Percentiles rank a stretch among this genome's conserved stretches.
These are phyloP conservation scores for Phoma sp. DNA, from an alignment of 2,329 filamentous ascomycete genomes.

Conservation along the genomic window DNA sequence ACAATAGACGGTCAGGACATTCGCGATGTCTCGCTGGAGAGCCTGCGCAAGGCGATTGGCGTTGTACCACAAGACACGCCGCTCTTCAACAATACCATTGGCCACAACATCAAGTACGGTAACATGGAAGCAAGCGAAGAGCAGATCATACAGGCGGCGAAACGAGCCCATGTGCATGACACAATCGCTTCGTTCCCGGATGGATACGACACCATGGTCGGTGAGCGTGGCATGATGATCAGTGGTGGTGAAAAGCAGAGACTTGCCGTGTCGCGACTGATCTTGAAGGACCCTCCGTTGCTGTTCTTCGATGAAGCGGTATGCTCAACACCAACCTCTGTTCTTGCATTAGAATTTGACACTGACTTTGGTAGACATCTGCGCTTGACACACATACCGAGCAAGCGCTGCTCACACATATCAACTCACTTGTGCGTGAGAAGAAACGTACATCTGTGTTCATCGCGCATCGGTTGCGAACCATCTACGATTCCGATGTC, in stretches of 20 bases:
- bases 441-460: conserved; percentile 92
- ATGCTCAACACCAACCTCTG: conserved; percentile 36
- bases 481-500: conserved; percentile 88
- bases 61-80: conserved; percentile 98
- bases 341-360: neutral
- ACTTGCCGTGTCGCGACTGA: conserved; percentile 78
- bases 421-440: conserved; percentile 88
- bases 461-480: conserved; percentile 88
- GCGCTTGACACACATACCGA: conserved; percentile 94
- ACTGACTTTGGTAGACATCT: conserved; percentile 63
- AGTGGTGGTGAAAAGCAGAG: conserved; percentile 94
- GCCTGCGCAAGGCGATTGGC: conserved; percentile 82
- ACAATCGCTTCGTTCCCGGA: conserved; percentile 74
- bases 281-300: conserved; percentile 87
- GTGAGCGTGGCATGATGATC: conserved; percentile 95
- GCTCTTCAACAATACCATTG: conserved; percentile 94
- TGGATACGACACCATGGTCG: conserved; percentile 90
- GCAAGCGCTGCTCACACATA: conserved; percentile 86
- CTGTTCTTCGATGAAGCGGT: conserved; percentile 93
- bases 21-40: conserved; percentile 79
- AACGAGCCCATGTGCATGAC: conserved; percentile 83
- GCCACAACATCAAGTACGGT: conserved; percentile 95
- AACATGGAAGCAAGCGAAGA: conserved; percentile 76
- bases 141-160: conserved; percentile 76
- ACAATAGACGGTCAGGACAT: conserved; percentile 93